Percentiles rank a stretch among this genome's conserved stretches.
Conservation (phyloP, 1,139 yeast species). For the Yamadazyma sp. region DNA sequence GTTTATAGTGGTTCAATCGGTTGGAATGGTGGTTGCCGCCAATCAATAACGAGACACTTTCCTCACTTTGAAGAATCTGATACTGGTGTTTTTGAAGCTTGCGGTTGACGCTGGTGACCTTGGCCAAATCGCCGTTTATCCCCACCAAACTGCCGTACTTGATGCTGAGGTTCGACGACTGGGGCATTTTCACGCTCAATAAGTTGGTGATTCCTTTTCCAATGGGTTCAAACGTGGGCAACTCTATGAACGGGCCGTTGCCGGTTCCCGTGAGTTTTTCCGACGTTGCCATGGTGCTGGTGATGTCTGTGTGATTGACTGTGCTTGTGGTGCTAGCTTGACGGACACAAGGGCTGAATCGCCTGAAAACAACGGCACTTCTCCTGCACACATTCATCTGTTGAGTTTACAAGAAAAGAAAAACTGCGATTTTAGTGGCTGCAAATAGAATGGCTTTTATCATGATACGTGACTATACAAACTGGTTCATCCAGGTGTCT, state of each 20-base stretch:
- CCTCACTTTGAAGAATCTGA: conserved; percentile 25
- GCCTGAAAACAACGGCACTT: neutral
- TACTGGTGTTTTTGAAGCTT: conserved; percentile 20
- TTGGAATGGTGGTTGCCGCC: conserved; percentile 24
- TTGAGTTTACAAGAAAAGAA: neutral
- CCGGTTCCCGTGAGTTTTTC: conserved; percentile 29
- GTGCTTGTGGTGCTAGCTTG: too few relatives aligned
- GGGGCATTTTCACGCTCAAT: conserved; percentile 37
- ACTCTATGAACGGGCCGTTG: conserved; percentile 41
- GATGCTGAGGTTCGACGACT: conserved; percentile 31
- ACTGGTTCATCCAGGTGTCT: conserved; percentile 41
- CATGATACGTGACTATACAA: conserved; percentile 13
- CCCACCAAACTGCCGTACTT: conserved; percentile 33
- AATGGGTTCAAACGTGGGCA: conserved; percentile 34
- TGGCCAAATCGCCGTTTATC: conserved; percentile 32
- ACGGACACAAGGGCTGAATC: too few relatives aligned
- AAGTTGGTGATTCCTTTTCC: conserved; percentile 28
- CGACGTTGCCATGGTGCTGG: conserved; percentile 14
- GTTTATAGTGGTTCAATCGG: conserved; percentile 21
- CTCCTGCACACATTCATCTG: neutral
- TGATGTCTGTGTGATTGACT: conserved; percentile 7
- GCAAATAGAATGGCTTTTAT: neutral
- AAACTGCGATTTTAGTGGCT: neutral
- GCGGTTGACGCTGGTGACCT: conserved; percentile 16
- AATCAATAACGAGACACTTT: conserved; percentile 29